Conservation (phyloP, 2,329 filamentous ascomycete species). For the Septoria petroselini region DNA sequence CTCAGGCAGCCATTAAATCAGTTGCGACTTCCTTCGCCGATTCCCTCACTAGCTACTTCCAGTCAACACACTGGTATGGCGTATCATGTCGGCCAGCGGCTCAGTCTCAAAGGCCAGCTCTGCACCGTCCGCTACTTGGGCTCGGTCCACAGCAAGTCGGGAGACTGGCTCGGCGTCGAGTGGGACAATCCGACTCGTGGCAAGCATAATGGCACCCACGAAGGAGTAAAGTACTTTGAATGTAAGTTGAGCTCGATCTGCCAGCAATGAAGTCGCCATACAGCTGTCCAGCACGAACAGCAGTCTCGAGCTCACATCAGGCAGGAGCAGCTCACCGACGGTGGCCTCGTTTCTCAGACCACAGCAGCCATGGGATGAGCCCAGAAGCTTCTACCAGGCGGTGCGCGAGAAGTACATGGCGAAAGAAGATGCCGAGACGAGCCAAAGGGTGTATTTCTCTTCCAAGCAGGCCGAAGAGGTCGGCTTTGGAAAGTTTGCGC, state of each 20-base stretch:
- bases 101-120: constrained; percentile 71
- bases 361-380: constrained; percentile 63
- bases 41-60: constrained; percentile 3
- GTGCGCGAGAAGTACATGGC: constrained; percentile 77
- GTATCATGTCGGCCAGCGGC: constrained; percentile 60
- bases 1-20: too few species aligned
- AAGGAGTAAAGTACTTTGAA: constrained; percentile 74
- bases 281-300: background rate
- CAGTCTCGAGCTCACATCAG: constrained; percentile 41
- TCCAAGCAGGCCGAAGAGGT: constrained; percentile 87
- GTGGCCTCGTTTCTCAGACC: constrained; percentile 86
- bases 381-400: constrained; percentile 73
- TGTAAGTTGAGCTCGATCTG: constrained; percentile 54
- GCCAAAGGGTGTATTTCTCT: constrained; percentile 65
- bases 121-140: constrained; percentile 88
- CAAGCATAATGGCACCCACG: constrained; percentile 85
- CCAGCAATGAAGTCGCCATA: background rate
- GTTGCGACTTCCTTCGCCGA: constrained; percentile 1
- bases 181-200: constrained; percentile 87
- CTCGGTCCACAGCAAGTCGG: constrained; percentile 68
- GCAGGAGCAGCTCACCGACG: constrained; percentile 62
- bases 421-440: constrained; percentile 36
- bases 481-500: constrained; percentile 88
- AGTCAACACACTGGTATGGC: constrained; percentile 12
- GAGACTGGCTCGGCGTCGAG: constrained; percentile 89